These are phyloP conservation scores for Lactarius vividus DNA, from an alignment of 768 basidiomycete species.

Conservation along the genomic window DNA sequence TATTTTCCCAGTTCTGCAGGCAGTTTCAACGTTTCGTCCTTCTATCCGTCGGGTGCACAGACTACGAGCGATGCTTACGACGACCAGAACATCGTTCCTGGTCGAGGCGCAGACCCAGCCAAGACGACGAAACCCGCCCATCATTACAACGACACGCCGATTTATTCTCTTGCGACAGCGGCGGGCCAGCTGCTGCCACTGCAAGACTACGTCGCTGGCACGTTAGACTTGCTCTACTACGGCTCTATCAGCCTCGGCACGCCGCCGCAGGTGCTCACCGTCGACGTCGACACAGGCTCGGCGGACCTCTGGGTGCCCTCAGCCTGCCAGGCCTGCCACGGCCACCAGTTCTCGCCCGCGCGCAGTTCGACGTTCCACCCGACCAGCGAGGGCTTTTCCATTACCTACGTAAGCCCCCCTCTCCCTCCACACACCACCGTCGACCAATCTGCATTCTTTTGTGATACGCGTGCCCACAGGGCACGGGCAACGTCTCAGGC, in stretches of 20 bases:
- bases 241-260: conserved; percentile 52
- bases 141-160: not conserved
- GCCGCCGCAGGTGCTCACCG: conserved; percentile 47
- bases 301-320: conserved; percentile 61
- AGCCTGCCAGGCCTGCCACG: conserved; percentile 40
- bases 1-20: conserved; percentile 27
- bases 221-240: conserved; percentile 49
- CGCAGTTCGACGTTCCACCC: conserved; percentile 44
- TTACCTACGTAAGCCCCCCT: conserved; percentile 44
- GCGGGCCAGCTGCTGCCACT: conserved; percentile 32
- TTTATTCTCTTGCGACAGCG: not conserved
- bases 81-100: not conserved
- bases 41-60: not conserved
- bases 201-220: conserved; percentile 40
- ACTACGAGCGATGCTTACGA: not conserved
- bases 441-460: too few relatives aligned
- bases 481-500: conserved; percentile 52
- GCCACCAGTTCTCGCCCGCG: conserved; percentile 39
- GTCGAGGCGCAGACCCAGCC: not conserved
- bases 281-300: conserved; percentile 69
- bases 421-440: not conserved
- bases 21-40: conserved; percentile 12
- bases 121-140: too few relatives aligned
- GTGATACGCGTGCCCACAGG: conserved; percentile 34
- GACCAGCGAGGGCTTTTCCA: conserved; percentile 35